Evolutionary conservation across 2,329 filamentous ascomycete species (phyloP), one percentile per base, ranked within the genome.

Genomic region (Diplodia corticola): DNA sequence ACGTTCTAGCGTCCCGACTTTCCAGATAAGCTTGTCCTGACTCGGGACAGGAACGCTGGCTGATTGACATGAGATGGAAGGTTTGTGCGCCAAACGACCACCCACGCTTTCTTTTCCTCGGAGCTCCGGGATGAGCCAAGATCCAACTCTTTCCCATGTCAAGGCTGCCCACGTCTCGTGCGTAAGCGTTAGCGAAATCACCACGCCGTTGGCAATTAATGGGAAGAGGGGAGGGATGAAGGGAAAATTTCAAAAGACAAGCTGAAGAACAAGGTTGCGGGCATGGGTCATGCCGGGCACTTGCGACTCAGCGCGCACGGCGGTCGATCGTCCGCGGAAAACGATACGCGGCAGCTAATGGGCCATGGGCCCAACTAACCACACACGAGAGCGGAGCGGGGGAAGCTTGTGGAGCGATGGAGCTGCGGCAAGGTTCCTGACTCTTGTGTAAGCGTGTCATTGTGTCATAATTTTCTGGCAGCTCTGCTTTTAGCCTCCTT

Each of bases 281-380:
- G 44, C 57, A 61, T 61, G 28, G 40, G n/a, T 48, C 28, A 60
- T 60, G 55, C 55, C 55, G 55, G 40, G 30, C 17, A 46, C 12
- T 44, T 13, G 40, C 57, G 44, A 61, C 10, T 50, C 57, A 49
- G 57, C 26, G 24, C 48, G 17, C 57, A 5, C 15, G 40, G 28
- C 37, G 28, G 57, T 61, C 57, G 57, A 61, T 61, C 57, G n/a
- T n/a, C 9, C 13, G 35, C 55, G 57, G 60, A 63, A 63, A 63
- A 63, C 49, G 60, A 63, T 53, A 53, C 7, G 60, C 60, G 60
- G 60, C 53, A 63, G 60, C 60, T 53, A 63, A 40, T 37, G 22
- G n/a, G n/a, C n/a, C n/a, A n/a, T n/a, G n/a, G n/a, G 60, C 24
- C 13, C 22, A 35, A 17, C 26, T 28, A 28, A n/a, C 57, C 9